Percentiles rank a stretch among this genome's conserved stretches.
Conservation (phyloP, 2,329 filamentous ascomycete species). For the Beauveria brongniartii region DNA sequence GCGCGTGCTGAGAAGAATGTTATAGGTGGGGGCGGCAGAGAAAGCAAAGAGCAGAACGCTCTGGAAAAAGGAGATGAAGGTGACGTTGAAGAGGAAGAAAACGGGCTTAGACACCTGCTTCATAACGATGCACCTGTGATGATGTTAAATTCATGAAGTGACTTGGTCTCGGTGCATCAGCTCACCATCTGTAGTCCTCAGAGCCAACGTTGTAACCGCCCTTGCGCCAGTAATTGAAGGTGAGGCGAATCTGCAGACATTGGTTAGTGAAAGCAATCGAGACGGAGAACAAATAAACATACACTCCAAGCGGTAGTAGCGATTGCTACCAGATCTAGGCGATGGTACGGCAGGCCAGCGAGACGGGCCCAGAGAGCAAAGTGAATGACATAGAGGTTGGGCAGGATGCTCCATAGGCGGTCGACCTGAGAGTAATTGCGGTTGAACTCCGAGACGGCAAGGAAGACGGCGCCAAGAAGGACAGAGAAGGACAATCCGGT, state of each 20-base stretch:
- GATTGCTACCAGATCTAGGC: conserved; percentile 63
- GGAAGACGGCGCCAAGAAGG: conserved; percentile 60
- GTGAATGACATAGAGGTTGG: conserved; percentile 78
- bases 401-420: conserved; percentile 82
- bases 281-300: conserved; percentile 24
- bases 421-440: conserved; percentile 97
- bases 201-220: conserved; percentile 83
- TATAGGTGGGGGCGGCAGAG: conserved; percentile 69
- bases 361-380: conserved; percentile 76
- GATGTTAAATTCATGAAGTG: conserved; percentile 19
- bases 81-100: conserved; percentile 79
- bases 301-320: conserved; percentile 75
- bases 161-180: neutral
- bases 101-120: conserved; percentile 51
- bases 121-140: conserved; percentile 59
- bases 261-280: neutral
- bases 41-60: conserved; percentile 73
- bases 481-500: conserved; percentile 65
- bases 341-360: conserved; percentile 59
- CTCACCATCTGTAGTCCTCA: conserved; percentile 85
- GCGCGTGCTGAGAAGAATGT: conserved; percentile 65
- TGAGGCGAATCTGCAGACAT: conserved; percentile 61
- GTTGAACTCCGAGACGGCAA: conserved; percentile 76
- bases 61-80: conserved; percentile 83
- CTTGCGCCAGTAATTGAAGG: conserved; percentile 94